These are phyloP conservation scores for Penstemon eatonii DNA, from an alignment of 257 asterid genomes.

Conservation along the genomic window DNA sequence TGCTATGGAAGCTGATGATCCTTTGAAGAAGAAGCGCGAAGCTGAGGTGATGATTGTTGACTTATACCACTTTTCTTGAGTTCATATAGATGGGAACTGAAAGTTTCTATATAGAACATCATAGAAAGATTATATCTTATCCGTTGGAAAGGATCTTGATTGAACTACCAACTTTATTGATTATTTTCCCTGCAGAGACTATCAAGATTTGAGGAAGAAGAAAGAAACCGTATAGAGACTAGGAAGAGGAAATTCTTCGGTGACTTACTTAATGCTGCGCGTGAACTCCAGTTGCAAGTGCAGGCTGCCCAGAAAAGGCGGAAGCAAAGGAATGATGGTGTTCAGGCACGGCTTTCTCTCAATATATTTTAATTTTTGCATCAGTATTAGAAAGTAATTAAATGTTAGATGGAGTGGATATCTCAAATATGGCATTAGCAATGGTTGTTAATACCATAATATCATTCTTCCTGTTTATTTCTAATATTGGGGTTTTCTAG, in stretches of 20 bases:
- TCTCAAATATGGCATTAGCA: constrained; percentile 8
- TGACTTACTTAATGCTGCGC: constrained; percentile 86
- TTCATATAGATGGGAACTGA: constrained; percentile 16
- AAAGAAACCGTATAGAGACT: constrained; percentile 76
- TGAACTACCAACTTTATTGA: constrained; percentile 23
- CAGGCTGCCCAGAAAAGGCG: constrained; percentile 92
- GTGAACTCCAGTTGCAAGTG: constrained; percentile 88
- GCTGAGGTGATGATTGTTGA: constrained; percentile 58
- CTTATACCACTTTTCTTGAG: constrained; percentile 6
- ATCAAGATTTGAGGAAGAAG: constrained; percentile 93
- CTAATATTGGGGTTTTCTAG: neutral
- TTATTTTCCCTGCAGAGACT: constrained; percentile 48
- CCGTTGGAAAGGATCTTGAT: constrained; percentile 11
- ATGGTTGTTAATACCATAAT: constrained; percentile 13
- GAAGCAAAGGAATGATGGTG: constrained; percentile 92
- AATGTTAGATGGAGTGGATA: constrained; percentile 12
- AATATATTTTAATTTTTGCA: constrained; percentile 4
- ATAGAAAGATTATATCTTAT: constrained; percentile 17
- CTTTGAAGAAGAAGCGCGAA: constrained; percentile 91
- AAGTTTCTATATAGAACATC: constrained; percentile 1
- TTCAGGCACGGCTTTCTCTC: constrained; percentile 63
- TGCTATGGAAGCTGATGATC: constrained; percentile 83
- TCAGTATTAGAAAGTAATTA: constrained; percentile 2
- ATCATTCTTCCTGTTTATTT: constrained; percentile 2
- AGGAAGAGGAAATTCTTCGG: constrained; percentile 83